Conservation (phyloP, 2,329 filamentous ascomycete genomes). For the Dactylellina haptotyla region DNA sequence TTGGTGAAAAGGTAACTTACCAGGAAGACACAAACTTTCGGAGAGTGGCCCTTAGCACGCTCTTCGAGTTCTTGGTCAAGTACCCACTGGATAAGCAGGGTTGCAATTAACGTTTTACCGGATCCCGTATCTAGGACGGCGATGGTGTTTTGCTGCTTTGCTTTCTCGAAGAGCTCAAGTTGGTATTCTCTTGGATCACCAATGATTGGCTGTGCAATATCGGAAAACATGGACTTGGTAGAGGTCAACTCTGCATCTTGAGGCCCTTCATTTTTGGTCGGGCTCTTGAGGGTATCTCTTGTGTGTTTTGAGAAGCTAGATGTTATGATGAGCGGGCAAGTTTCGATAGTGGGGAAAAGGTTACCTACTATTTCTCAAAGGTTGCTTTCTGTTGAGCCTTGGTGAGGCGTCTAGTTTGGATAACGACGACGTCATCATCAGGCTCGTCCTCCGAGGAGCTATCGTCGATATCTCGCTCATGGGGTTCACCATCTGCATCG, state of each 20-base stretch:
- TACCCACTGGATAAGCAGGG: slow-evolving; percentile 79
- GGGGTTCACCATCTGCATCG: slow-evolving; percentile 12
- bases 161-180: slow-evolving; percentile 86
- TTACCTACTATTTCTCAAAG: slow-evolving; percentile 47
- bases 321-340: background rate
- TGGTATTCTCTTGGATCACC: slow-evolving; percentile 88
- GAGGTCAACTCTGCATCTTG: slow-evolving; percentile 37
- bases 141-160: slow-evolving; percentile 85
- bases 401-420: slow-evolving; percentile 11
- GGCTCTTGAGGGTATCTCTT: too few relatives aligned
- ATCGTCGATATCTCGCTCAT: slow-evolving; percentile 28
- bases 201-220: slow-evolving; percentile 69
- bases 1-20: slow-evolving; percentile 62
- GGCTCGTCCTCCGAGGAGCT: slow-evolving; percentile 22
- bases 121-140: slow-evolving; percentile 94
- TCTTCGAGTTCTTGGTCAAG: slow-evolving; percentile 80
- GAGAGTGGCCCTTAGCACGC: slow-evolving; percentile 69
- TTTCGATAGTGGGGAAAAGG: background rate
- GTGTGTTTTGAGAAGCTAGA: slow-evolving; percentile 31
- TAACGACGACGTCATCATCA: slow-evolving; percentile 14
- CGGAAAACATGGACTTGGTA: slow-evolving; percentile 24
- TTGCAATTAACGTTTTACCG: slow-evolving; percentile 96
- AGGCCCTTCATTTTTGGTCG: slow-evolving; percentile 3
- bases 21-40: slow-evolving; percentile 83
- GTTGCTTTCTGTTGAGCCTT: slow-evolving; percentile 35